Conservation (phyloP, 2,329 filamentous ascomycete genomes). For the Penicillium expansum region DNA sequence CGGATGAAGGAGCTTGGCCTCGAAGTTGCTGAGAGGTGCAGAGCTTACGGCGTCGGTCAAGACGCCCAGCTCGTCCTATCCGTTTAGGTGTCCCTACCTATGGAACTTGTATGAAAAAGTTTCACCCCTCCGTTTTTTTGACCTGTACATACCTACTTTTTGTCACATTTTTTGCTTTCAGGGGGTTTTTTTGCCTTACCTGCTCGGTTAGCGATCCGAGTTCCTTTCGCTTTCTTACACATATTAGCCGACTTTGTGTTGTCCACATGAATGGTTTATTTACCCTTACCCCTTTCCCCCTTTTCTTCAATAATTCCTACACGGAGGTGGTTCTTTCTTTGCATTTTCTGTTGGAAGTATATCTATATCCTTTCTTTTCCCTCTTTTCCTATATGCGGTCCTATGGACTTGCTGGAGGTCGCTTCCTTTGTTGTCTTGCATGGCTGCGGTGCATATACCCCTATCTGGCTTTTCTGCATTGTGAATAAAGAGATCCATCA, state of each 20-base stretch:
- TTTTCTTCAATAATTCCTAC: slow-evolving; percentile 18
- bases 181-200: slow-evolving; percentile 7
- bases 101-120: slow-evolving; percentile 16
- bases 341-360: slow-evolving; percentile 15
- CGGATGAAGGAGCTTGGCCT: slow-evolving; percentile 91
- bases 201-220: slow-evolving; percentile 22
- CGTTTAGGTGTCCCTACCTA: slow-evolving; percentile 47
- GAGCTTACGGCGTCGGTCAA: slow-evolving; percentile 57
- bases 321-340: slow-evolving; percentile 18
- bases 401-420: slow-evolving; percentile 17
- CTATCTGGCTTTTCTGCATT: slow-evolving; percentile 30
- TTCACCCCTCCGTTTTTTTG: slow-evolving; percentile 20
- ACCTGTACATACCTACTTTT: slow-evolving; percentile 24
- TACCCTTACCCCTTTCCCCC: slow-evolving; percentile 8
- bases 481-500: slow-evolving; percentile 20
- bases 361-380: slow-evolving; percentile 15
- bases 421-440: slow-evolving; percentile 27
- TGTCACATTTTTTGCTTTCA: not conserved
- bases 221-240: slow-evolving; percentile 28
- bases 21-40: slow-evolving; percentile 79
- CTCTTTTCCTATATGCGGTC: slow-evolving; percentile 16
- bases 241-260: slow-evolving; percentile 29
- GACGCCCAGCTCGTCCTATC: slow-evolving; percentile 68
- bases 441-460: slow-evolving; percentile 35
- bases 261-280: slow-evolving; percentile 20